Evolutionary conservation across 805 yeast species (phyloP), one percentile per base, ranked within the genome.

Genomic region (Sugiyamaella boreocaroliniensis): DNA sequence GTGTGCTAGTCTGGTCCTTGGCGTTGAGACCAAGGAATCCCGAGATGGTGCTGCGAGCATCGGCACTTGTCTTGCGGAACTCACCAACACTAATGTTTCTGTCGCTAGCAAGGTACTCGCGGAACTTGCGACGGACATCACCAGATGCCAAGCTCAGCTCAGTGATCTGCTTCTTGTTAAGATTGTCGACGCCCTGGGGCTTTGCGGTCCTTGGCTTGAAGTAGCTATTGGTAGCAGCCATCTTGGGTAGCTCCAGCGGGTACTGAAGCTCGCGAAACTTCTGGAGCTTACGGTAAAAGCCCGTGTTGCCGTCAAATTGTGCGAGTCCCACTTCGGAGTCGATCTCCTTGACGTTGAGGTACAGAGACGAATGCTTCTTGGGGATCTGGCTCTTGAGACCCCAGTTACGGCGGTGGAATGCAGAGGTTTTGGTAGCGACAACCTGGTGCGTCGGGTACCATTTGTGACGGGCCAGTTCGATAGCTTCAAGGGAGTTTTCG

Each of bases 401-500:
- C 69, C 70, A 68, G 59, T 68, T 58, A n/a, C 62, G 58, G 29
- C 70, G 62, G 57, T 60, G 58, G 46, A 64, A 64, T 1, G 68
- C 62, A 3, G 70, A 61, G 10, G 66, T 54, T 6, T 70, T 65
- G 10, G 71, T 62, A 14, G 50, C 56, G 14, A 68, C 55, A 2
- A 61, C 64, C 57, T 68, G 71, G 42, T 60, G 54, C 15, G 50
- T 47, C 2, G 71, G 71, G 26, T 40, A 50, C 49, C 48, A 40
- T 40, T 54, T 51, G 43, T 41, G 41, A 14, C 26, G 41, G 4
- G 32, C 16, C 19, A 51, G 43, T 6, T 52, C 49, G 2, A 40
- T 43, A 6, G 48, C 40, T 16, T 44, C 49, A 9, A 47, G 26
- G 19, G 51, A 45, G 15, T 34, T 32, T 15, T 19, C 34, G 10